Evolutionary conservation across 306 rosid genomes (phyloP).

Genomic region (Malus asiatica): DNA sequence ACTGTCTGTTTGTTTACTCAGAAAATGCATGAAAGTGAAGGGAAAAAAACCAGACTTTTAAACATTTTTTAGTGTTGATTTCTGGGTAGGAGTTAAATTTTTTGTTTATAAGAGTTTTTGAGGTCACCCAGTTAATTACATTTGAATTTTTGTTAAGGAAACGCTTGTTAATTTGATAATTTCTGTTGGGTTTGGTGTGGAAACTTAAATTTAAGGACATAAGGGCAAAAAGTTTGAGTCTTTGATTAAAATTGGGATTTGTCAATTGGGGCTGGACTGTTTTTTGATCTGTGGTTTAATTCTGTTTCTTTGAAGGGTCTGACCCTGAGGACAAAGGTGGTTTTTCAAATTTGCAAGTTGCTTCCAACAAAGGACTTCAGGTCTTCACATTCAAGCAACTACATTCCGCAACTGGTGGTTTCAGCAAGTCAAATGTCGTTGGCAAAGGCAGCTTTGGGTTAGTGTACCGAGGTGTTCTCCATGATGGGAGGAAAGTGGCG

Average conservation of each 20-base stretch:
- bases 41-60: not conserved
- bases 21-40: not conserved
- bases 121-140: not conserved
- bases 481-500: slow-evolving; percentile 77
- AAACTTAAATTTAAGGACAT: not conserved
- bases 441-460: slow-evolving; percentile 88
- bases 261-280: not conserved
- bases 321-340: slow-evolving; percentile 40
- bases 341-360: slow-evolving; percentile 48
- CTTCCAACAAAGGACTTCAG: slow-evolving; percentile 59
- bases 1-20: slow-evolving; percentile 2
- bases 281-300: slow-evolving; percentile 15
- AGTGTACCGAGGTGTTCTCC: slow-evolving; percentile 82
- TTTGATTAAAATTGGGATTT: not conserved
- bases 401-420: slow-evolving; percentile 81
- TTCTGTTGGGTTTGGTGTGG: slow-evolving; percentile 3
- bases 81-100: not conserved
- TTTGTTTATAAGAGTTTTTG: not conserved
- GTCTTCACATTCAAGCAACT: slow-evolving; percentile 89
- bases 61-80: not conserved
- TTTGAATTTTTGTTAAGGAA: not conserved
- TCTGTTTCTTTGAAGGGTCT: slow-evolving; percentile 39
- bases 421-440: slow-evolving; percentile 83
- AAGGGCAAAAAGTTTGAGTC: not conserved
- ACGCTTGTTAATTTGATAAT: not conserved